phyloP scores from a whole-genome alignment of 1,139 yeast genomes.

The Pichia cactophila region DNA sequence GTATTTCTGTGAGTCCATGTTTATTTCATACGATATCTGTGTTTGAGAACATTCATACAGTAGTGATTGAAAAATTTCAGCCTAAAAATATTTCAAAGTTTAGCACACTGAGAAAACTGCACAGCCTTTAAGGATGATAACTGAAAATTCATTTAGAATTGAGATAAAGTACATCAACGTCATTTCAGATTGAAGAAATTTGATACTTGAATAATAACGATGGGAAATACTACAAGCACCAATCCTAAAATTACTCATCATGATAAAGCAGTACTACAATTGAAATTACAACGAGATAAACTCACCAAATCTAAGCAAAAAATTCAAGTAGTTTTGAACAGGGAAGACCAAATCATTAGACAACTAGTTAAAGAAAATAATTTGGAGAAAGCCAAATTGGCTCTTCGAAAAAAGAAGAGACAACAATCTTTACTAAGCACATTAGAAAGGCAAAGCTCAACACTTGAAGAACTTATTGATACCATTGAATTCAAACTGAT shows the following conservation, averaged over 20 bases:
- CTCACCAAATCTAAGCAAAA: conserved; percentile 66
- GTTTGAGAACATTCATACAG: background rate
- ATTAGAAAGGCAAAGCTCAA: conserved; percentile 71
- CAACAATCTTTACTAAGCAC: conserved; percentile 63
- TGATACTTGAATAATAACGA: background rate
- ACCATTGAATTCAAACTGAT: conserved; percentile 84
- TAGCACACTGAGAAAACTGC: too few species aligned
- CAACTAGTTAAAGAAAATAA: conserved; percentile 49
- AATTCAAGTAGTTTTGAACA: conserved; percentile 45
- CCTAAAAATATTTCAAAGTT: background rate
- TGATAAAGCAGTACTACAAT: conserved; percentile 77
- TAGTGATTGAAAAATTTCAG: background rate
- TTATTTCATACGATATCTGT: background rate
- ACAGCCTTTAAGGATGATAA: too few species aligned
- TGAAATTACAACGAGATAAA: conserved; percentile 83
- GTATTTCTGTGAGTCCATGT: conserved; percentile 71
- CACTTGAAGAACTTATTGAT: conserved; percentile 63
- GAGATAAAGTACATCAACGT: too few species aligned
- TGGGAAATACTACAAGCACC: conserved; percentile 7
- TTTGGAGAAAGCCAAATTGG: conserved; percentile 55
- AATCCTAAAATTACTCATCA: conserved; percentile 62
- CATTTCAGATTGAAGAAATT: too few species aligned
- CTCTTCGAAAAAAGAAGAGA: conserved; percentile 71
- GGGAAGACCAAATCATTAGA: conserved; percentile 53
- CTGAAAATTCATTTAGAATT: too few species aligned